Conservation (phyloP, 2,329 filamentous ascomycete genomes). For the Curvularia verruculosa region DNA sequence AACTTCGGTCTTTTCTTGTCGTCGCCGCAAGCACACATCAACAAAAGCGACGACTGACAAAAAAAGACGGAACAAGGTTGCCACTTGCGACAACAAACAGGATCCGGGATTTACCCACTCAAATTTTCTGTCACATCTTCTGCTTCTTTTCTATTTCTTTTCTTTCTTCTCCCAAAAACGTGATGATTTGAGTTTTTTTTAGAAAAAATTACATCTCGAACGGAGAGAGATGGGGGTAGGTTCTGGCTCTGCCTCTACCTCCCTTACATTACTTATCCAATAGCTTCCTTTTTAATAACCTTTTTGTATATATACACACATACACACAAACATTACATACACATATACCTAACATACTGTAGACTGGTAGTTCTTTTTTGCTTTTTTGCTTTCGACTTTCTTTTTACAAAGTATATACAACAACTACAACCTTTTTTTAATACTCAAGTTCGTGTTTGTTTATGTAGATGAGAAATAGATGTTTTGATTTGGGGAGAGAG, state of each 20-base stretch:
- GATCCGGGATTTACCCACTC: slow-evolving; percentile 50
- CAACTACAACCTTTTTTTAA: too few relatives aligned
- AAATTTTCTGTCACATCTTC: slow-evolving; percentile 19
- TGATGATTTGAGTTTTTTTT: too few relatives aligned
- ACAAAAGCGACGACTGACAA: not conserved
- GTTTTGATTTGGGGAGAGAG: too few relatives aligned
- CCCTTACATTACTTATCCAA: not conserved
- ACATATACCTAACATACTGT: too few relatives aligned
- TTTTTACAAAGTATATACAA: too few relatives aligned
- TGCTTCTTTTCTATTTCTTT: slow-evolving; percentile 4
- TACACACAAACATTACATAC: too few relatives aligned
- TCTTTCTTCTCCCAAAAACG: not conserved
- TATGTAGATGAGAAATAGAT: too few relatives aligned
- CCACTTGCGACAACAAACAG: slow-evolving; percentile 7
- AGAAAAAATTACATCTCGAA: too few relatives aligned
- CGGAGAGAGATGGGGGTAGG: too few relatives aligned
- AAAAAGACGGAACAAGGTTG: slow-evolving; percentile 18
- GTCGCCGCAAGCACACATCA: too few relatives aligned
- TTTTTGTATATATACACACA: not conserved
- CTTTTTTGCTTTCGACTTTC: not conserved
- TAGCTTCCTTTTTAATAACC: not conserved
- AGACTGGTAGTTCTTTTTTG: not conserved
- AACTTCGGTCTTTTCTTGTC: not conserved
- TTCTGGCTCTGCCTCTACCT: too few relatives aligned
- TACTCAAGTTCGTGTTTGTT: too few relatives aligned